Percentiles rank a stretch among this genome's conserved stretches.
These are phyloP conservation scores for Przewalskia tangutica DNA, from an alignment of 257 asterid genomes.

Conservation along the genomic window DNA sequence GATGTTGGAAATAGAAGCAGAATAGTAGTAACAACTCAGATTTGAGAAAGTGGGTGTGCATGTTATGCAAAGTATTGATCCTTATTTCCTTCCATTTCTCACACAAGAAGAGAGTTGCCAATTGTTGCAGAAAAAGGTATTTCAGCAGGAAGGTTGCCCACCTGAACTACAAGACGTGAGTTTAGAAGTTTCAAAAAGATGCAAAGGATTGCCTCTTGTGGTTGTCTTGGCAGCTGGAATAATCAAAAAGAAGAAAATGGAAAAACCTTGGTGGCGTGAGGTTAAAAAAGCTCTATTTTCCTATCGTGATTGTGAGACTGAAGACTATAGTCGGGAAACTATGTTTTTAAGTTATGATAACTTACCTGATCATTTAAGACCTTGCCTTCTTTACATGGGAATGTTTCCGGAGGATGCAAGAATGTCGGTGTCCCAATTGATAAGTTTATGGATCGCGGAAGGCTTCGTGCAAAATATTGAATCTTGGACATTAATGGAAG, in stretches of 20 bases:
- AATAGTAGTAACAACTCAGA: background rate
- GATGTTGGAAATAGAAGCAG: background rate
- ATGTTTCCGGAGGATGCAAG: background rate
- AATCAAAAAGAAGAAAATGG: background rate
- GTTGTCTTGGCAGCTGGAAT: background rate
- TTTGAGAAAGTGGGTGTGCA: background rate
- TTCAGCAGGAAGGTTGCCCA: background rate
- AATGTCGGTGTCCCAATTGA: background rate
- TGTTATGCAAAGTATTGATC: background rate
- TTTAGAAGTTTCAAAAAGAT: background rate
- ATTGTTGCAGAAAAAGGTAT: background rate
- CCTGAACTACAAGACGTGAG: background rate
- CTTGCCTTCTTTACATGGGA: constrained; percentile 8
- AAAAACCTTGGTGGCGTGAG: background rate
- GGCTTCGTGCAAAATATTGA: background rate
- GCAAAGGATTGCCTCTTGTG: constrained; percentile 4
- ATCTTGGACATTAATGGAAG: background rate
- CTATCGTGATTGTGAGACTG: accelerated
- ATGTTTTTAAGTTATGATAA: background rate
- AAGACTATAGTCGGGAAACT: background rate
- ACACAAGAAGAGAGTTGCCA: background rate
- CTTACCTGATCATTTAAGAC: background rate
- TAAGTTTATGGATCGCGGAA: background rate
- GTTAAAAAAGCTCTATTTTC: background rate
- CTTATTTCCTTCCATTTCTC: background rate